A percentile compares a stretch with the other conserved stretches of the same genome.
phyloP scores from a whole-genome alignment of 345 rosid species.

The Pistacia vera region DNA sequence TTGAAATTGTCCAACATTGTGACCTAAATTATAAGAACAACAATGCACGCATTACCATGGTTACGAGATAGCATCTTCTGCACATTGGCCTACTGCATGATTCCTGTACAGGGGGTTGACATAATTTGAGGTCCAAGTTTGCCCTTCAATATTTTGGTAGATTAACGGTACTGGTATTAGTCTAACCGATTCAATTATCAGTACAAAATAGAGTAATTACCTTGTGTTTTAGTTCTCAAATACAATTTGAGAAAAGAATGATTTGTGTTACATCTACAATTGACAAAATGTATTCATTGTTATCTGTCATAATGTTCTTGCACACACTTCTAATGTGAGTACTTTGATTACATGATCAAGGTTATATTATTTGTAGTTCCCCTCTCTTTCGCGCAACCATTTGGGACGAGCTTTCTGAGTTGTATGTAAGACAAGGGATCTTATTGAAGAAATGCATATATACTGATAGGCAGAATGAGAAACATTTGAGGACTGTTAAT shows the following conservation, averaged over 20 bases:
- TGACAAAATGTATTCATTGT: too few species aligned
- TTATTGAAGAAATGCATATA: neutral
- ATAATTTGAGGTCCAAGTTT: neutral
- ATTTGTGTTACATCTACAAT: neutral
- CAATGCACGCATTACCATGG: neutral
- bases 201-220: too few species aligned
- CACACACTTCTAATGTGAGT: too few species aligned
- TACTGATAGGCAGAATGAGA: neutral
- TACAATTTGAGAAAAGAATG: neutral
- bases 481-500: too few species aligned
- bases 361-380: too few species aligned
- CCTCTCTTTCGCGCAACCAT: too few species aligned
- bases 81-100: neutral
- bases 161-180: neutral
- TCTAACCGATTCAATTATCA: neutral
- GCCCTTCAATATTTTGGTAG: slow-evolving; percentile 1
- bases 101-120: neutral
- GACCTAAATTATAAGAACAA: slow-evolving; percentile 31
- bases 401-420: too few species aligned
- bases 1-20: slow-evolving; percentile 55
- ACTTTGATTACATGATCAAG: too few species aligned
- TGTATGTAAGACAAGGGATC: too few species aligned
- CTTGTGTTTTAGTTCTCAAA: neutral
- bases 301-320: too few species aligned
- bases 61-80: slow-evolving; percentile 7